Conservation (phyloP, 257 asterid species). For the Anisodus tanguticus region DNA sequence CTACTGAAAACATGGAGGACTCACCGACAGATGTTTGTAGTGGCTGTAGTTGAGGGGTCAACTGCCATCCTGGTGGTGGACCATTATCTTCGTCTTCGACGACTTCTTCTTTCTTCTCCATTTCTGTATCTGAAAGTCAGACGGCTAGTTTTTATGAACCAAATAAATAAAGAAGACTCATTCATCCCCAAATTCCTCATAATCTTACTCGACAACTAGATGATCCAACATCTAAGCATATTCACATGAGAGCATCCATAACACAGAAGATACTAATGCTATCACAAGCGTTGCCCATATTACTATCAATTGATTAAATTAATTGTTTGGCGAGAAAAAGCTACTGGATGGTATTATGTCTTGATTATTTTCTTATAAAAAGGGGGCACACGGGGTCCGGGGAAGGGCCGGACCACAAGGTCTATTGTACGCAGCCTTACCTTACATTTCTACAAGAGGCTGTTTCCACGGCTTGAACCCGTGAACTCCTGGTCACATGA, state of each 20-base stretch:
- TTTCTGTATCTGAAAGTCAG: constrained; percentile 42
- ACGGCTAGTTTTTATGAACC: background rate
- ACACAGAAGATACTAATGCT: background rate
- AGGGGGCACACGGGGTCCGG: too few relatives aligned
- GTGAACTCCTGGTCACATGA: too few relatives aligned
- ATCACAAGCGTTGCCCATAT: background rate
- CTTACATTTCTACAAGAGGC: too few relatives aligned
- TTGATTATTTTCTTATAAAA: background rate
- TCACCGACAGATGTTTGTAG: constrained; percentile 48
- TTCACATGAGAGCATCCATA: background rate
- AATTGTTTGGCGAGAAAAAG: background rate
- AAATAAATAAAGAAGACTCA: constrained; percentile 23
- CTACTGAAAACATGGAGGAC: constrained; percentile 12
- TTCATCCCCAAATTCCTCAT: constrained; percentile 14
- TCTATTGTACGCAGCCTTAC: too few relatives aligned
- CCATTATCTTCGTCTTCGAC: constrained; percentile 54
- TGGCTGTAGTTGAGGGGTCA: constrained; percentile 42
- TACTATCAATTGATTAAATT: background rate
- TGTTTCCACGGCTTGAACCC: too few relatives aligned
- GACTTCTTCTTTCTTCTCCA: constrained; percentile 48
- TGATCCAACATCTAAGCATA: background rate
- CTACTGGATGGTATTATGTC: background rate
- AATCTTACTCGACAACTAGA: constrained; percentile 11
- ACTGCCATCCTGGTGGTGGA: constrained; percentile 82
- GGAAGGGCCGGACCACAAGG: too few relatives aligned